Percentiles rank a stretch among this genome's conserved stretches.
phyloP scores from a whole-genome alignment of 2,329 filamentous ascomycete species.

The Dactylellina sp. region DNA sequence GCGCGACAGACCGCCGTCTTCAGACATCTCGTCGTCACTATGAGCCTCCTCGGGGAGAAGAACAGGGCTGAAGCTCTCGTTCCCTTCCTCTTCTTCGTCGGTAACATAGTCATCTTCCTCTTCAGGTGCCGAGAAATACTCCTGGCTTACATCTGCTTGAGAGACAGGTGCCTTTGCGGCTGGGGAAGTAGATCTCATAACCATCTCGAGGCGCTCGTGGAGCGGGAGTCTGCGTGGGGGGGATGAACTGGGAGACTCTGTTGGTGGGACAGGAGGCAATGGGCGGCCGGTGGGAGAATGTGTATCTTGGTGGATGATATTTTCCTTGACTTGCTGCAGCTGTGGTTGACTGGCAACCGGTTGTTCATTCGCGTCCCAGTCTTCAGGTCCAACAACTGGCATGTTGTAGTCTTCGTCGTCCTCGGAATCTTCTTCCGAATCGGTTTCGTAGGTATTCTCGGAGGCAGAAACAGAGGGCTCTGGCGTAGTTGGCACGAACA shows the following conservation, averaged over 20 bases:
- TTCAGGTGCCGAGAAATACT: slow-evolving; percentile 67
- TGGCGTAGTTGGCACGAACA: slow-evolving; percentile 97
- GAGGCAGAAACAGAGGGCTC: slow-evolving; percentile 93
- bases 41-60: slow-evolving; percentile 56
- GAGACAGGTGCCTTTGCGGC: slow-evolving; percentile 64
- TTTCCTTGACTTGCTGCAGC: slow-evolving; percentile 67
- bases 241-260: slow-evolving; percentile 59
- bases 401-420: slow-evolving; percentile 74
- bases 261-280: slow-evolving; percentile 83
- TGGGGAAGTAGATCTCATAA: slow-evolving; percentile 76
- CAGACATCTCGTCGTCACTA: slow-evolving; percentile 61
- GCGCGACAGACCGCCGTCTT: slow-evolving; percentile 43
- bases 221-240: slow-evolving; percentile 58
- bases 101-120: slow-evolving; percentile 60
- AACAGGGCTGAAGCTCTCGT: slow-evolving; percentile 58
- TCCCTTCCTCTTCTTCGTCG: slow-evolving; percentile 55
- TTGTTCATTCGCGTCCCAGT: slow-evolving; percentile 71
- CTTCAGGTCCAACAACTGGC: slow-evolving; percentile 94
- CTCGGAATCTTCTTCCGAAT: slow-evolving; percentile 75
- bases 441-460: slow-evolving; percentile 86
- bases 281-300: slow-evolving; percentile 70
- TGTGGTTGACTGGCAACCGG: slow-evolving; percentile 77
- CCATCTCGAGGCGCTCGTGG: slow-evolving; percentile 55
- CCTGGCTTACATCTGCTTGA: slow-evolving; percentile 37
- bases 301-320: slow-evolving; percentile 28